Base-by-base conservation (phyloP, 1,284 basidiomycete genomes). In the Coniferiporia sulphurascens region DNA sequence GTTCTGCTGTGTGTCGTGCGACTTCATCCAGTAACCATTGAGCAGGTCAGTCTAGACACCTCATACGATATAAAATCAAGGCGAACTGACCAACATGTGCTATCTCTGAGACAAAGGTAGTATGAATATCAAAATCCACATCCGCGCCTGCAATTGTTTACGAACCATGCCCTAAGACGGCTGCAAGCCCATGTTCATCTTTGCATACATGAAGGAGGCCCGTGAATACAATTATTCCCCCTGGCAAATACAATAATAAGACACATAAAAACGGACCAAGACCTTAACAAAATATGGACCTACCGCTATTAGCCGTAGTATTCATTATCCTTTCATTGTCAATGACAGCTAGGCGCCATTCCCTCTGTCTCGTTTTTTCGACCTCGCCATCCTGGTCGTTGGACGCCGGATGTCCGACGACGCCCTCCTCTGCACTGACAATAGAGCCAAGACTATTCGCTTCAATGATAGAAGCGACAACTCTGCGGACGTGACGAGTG, bases 141-240 rank as follows among this genome's bases (percentile, higher is more conserved):
- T 34, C 5, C 27, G 27, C 2, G 27, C 27, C 56, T 52, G 15
- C 2, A 21, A 17, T 55, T 5, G 2, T 27, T 56, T 6, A 45
- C 35, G n/a, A 17, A 87, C 92, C 93, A 71, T 98, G 95, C 1
- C 91, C 85, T 1, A 98, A 74, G 1, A 98, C 87, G 8, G 89
- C 89, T 0, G 95, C 93, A 0, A 98, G 74, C 0, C 93, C 94
- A 62, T 89, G 81, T 64, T 95, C 89, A 63, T 93, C 86, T 62
- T 76, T 77, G 53, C 86, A 87, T 6, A 95, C 75, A 0, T 91
- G 92, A 7, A 98, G 72, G 53, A 98, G 93, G 0, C 95, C 95
- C 0, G 91, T 93, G 67, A 93, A 96, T 2, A 98, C 91, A 54
- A 95, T 83, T 63, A 97, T 89, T 64, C 84, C 84, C 4, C 87